Conservation (phyloP, 2,329 filamentous ascomycete genomes). For the Ceratocystis huliohia region DNA sequence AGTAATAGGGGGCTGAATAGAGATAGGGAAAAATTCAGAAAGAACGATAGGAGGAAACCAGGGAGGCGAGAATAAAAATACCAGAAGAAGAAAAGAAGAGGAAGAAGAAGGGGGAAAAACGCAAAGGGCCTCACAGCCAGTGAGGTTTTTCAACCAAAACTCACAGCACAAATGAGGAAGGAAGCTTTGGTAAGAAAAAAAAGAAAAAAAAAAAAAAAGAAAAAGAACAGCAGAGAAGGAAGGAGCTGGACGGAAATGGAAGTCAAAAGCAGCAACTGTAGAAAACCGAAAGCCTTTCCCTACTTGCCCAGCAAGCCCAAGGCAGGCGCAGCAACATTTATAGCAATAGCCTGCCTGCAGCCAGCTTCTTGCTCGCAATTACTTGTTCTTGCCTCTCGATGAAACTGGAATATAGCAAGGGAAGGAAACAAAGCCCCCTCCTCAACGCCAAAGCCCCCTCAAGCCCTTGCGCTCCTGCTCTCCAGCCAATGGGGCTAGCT, state of each 20-base stretch:
- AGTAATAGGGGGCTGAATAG: too few relatives aligned
- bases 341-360: neutral
- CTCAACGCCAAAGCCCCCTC: neutral
- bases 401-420: neutral
- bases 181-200: conserved; percentile 1
- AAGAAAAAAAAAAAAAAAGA: too few relatives aligned
- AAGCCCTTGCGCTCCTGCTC: too few relatives aligned
- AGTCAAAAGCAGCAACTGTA: neutral
- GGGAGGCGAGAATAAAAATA: neutral
- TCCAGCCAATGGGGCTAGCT: neutral
- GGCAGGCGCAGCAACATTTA: neutral
- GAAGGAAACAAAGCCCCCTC: neutral
- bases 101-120: neutral
- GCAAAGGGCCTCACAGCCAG: neutral
- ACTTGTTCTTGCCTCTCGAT: too few relatives aligned
- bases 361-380: neutral
- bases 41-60: neutral
- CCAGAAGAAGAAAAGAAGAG: neutral
- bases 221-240: neutral
- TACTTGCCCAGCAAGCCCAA: neutral
- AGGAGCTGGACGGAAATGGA: conserved; percentile 5
- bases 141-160: neutral
- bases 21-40: neutral
- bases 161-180: neutral
- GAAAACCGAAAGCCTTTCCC: neutral